Conservation (phyloP, 345 rosid species). For the Lagerstroemia speciosa region DNA sequence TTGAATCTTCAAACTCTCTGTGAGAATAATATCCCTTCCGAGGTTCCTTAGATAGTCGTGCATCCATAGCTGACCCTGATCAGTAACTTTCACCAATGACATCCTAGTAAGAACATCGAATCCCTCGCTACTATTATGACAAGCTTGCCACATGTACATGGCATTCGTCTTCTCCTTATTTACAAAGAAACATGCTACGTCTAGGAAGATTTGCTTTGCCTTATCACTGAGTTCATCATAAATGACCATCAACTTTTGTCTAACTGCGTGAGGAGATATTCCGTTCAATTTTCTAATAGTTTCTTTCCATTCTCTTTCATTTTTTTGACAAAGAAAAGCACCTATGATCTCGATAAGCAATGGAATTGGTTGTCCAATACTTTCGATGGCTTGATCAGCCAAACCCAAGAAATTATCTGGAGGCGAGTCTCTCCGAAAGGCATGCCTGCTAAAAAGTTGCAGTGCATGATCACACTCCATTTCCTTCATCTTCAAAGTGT, state of each 20-base stretch:
- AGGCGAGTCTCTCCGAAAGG: background rate
- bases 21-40: no score
- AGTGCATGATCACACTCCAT: background rate
- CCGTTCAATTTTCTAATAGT: background rate
- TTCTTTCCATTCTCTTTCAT: constrained; percentile 1
- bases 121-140: no score
- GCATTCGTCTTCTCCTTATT: background rate
- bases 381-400: background rate
- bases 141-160: no score
- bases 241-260: background rate
- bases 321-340: constrained; percentile 1
- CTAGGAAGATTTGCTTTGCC: constrained; percentile 8
- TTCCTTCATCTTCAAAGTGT: background rate
- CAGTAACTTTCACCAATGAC: no score
- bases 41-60: no score
- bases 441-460: constrained; percentile 2
- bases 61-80: no score
- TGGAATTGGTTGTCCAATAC: background rate
- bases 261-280: constrained; percentile 1
- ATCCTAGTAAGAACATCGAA: no score
- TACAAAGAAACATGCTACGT: constrained; percentile 3
- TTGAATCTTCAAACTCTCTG: no score
- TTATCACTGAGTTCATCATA: background rate
- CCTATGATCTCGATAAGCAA: constrained; percentile 6
- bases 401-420: background rate